Evolutionary conservation across 2,329 filamentous ascomycete species (phyloP).

Genomic region (Sarocladiaceae sp.): DNA sequence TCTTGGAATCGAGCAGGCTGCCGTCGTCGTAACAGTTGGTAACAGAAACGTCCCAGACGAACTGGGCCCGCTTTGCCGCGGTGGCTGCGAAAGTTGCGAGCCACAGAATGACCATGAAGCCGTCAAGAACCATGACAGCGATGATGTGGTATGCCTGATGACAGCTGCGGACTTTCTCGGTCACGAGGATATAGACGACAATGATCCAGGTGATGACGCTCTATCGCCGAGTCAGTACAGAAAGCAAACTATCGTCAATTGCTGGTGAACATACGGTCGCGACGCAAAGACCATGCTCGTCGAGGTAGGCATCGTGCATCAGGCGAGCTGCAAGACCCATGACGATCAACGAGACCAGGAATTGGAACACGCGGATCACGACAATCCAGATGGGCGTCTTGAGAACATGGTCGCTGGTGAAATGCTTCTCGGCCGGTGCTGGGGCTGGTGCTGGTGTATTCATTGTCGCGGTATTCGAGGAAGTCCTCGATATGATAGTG

Average conservation of each 20-base stretch:
- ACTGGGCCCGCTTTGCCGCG: constrained; percentile 34
- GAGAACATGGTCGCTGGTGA: constrained; percentile 26
- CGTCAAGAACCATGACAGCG: constrained; percentile 39
- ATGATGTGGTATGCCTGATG: constrained; percentile 37
- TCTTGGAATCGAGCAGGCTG: constrained; percentile 32
- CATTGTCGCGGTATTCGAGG: neutral
- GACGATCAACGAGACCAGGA: constrained; percentile 37
- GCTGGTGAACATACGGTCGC: constrained; percentile 29
- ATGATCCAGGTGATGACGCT: constrained; percentile 42
- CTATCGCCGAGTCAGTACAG: constrained; percentile 22
- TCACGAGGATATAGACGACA: constrained; percentile 35
- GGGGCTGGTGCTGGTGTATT: neutral
- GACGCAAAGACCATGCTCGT: constrained; percentile 35
- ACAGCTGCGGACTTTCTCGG: constrained; percentile 33
- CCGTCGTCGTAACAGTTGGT: constrained; percentile 31
- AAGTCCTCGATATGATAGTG: too few relatives aligned
- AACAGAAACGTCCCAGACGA: constrained; percentile 26
- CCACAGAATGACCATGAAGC: constrained; percentile 42
- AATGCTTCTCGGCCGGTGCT: constrained; percentile 3
- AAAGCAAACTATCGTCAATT: neutral
- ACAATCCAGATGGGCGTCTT: constrained; percentile 39
- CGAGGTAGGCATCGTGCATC: constrained; percentile 35
- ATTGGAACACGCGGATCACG: constrained; percentile 33
- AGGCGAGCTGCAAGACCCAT: constrained; percentile 37
- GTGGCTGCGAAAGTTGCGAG: constrained; percentile 37